Conservation (phyloP, 192 early-diverging fungal species). For the Helicostylum pulchrum region DNA sequence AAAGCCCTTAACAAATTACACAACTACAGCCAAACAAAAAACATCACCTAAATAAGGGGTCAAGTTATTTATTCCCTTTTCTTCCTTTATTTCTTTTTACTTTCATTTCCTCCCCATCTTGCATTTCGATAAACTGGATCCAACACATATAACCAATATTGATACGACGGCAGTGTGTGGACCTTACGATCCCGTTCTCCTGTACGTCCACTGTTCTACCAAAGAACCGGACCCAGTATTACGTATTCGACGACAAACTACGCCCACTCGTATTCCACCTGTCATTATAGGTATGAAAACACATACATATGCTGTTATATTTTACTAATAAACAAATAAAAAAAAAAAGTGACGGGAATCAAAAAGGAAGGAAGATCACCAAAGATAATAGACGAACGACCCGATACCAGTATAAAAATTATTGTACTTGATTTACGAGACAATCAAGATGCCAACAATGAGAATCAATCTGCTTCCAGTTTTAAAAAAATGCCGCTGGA, state of each 20-base stretch:
- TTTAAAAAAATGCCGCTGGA: not conserved
- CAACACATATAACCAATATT: not conserved
- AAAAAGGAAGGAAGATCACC: constrained; percentile 2
- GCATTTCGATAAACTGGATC: constrained; percentile 5
- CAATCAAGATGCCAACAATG: not conserved
- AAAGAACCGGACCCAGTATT: not conserved
- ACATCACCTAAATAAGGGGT: too few relatives aligned
- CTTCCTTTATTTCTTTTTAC: not conserved
- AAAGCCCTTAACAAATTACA: too few relatives aligned
- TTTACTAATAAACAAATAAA: not conserved
- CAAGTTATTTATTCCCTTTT: not conserved
- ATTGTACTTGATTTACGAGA: constrained; percentile 3
- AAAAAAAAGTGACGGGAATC: not conserved
- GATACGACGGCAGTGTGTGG: not conserved
- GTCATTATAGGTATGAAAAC: constrained; percentile 4
- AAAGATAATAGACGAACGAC: not conserved
- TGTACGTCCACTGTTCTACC: constrained; percentile 2
- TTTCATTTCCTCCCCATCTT: not conserved
- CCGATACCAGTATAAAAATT: not conserved
- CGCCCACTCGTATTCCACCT: not conserved
- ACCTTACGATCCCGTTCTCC: not conserved
- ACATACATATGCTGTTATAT: not conserved
- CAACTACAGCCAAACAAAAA: too few relatives aligned
- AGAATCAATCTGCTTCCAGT: not conserved
- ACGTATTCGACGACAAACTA: not conserved